Evolutionary conservation across 495 filamentous ascomycete species (phyloP).

Genomic region (Daldinia loculata): DNA sequence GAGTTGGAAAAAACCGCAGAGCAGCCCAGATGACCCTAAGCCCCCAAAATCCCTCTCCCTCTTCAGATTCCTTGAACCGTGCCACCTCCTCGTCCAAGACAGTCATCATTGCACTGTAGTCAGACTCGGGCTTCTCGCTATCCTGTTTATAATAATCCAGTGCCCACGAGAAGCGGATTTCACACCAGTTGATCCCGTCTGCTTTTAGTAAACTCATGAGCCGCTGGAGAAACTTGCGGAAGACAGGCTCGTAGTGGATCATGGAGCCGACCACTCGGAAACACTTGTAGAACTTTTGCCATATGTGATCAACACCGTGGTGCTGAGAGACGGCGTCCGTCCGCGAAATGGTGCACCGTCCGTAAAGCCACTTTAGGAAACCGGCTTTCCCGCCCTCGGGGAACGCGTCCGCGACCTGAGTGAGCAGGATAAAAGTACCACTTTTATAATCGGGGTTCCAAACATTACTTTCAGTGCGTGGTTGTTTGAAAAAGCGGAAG

Average conservation of each 20-base stretch:
- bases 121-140: constrained; percentile 65
- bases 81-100: constrained; percentile 82
- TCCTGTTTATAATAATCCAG: constrained; percentile 68
- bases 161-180: constrained; percentile 69
- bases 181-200: constrained; percentile 85
- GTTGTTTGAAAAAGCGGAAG: constrained; percentile 62
- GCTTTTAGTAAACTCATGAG: constrained; percentile 72
- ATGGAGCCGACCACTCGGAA: constrained; percentile 77
- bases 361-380: constrained; percentile 81
- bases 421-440: constrained; percentile 64
- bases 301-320: constrained; percentile 80
- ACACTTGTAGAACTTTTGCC: constrained; percentile 75
- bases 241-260: constrained; percentile 90
- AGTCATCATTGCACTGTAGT: constrained; percentile 70
- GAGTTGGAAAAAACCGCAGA: constrained; percentile 67
- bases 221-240: constrained; percentile 73
- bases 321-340: constrained; percentile 81
- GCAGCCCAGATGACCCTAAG: constrained; percentile 88
- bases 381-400: constrained; percentile 72
- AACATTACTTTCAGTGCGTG: constrained; percentile 52
- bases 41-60: constrained; percentile 82
- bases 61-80: constrained; percentile 73
- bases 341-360: constrained; percentile 71
- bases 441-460: constrained; percentile 71
- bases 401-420: constrained; percentile 73